Percentiles rank a stretch among this genome's conserved stretches.
These are phyloP conservation scores for Botryotinia narcissicola DNA, from an alignment of 2,329 filamentous ascomycete genomes.

Conservation along the genomic window DNA sequence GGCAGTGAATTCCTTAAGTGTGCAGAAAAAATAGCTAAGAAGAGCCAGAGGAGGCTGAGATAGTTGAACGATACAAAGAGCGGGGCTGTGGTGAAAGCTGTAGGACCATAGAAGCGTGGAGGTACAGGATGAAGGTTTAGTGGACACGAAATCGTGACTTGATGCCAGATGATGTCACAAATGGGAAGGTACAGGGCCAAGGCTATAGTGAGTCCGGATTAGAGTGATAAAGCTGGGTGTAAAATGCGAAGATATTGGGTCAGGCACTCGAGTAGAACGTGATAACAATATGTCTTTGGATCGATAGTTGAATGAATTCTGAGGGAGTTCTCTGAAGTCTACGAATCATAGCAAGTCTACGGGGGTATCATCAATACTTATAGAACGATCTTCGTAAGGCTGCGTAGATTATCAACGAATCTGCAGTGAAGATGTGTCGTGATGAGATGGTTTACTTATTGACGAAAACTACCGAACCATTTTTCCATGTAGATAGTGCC, in stretches of 20 bases:
- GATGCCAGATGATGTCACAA: background rate
- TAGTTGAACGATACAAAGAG: background rate
- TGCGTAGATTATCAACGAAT: background rate
- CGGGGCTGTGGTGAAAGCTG: rapidly evolving
- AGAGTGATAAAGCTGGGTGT: background rate
- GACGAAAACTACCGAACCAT: too few relatives aligned
- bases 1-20: too few relatives aligned
- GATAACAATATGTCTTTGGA: background rate
- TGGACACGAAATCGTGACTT: background rate
- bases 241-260: background rate
- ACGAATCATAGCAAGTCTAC: background rate
- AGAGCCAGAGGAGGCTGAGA: background rate
- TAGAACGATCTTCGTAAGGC: background rate
- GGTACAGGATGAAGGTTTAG: background rate
- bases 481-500: too few relatives aligned
- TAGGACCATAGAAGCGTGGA: background rate
- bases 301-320: background rate
- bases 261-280: background rate
- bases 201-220: background rate
- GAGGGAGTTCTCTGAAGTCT: background rate
- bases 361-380: background rate
- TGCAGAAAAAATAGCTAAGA: too few relatives aligned
- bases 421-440: background rate
- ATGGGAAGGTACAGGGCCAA: background rate
- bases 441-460: too few relatives aligned